Evolutionary conservation across 2,329 filamentous ascomycete genomes (phyloP).

Genomic region (Keithomyces neogunnii): DNA sequence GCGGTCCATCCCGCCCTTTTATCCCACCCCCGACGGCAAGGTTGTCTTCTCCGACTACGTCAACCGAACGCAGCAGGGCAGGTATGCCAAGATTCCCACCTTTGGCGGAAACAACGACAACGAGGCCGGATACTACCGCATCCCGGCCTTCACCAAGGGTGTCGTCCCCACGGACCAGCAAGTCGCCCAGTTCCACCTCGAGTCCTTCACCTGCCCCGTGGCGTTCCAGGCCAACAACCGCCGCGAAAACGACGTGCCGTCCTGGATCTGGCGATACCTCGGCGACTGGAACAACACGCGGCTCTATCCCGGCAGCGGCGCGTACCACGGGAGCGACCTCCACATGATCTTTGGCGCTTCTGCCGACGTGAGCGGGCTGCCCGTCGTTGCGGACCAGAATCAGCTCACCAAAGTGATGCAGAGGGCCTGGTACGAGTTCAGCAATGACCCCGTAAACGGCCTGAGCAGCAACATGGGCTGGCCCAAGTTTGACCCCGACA

Average conservation of each 20-base stretch:
- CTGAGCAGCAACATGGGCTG: slow-evolving; percentile 16
- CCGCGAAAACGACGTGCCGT: slow-evolving; percentile 21
- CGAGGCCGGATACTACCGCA: slow-evolving; percentile 38
- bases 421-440: slow-evolving; percentile 31
- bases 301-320: slow-evolving; percentile 34
- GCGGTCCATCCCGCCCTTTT: neutral
- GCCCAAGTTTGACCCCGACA: slow-evolving; percentile 13
- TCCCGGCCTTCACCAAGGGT: slow-evolving; percentile 31
- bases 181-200: slow-evolving; percentile 30
- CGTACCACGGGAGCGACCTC: slow-evolving; percentile 40
- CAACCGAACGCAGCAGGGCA: slow-evolving; percentile 20
- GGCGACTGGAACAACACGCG: slow-evolving; percentile 41
- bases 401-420: slow-evolving; percentile 28
- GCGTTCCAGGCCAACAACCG: slow-evolving; percentile 28
- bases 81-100: slow-evolving; percentile 32
- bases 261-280: slow-evolving; percentile 39
- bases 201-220: slow-evolving; percentile 38
- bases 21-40: neutral
- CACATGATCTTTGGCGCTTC: slow-evolving; percentile 38
- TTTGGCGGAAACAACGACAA: slow-evolving; percentile 35
- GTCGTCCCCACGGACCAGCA: slow-evolving; percentile 28
- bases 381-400: slow-evolving; percentile 19
- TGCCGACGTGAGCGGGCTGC: slow-evolving; percentile 28
- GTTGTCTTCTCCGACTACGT: slow-evolving; percentile 5
- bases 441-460: slow-evolving; percentile 25